Percentiles rank a stretch among this genome's conserved stretches.
Evolutionary conservation across 2,329 filamentous ascomycete species (phyloP).

Genomic region (Cytospora mali): DNA sequence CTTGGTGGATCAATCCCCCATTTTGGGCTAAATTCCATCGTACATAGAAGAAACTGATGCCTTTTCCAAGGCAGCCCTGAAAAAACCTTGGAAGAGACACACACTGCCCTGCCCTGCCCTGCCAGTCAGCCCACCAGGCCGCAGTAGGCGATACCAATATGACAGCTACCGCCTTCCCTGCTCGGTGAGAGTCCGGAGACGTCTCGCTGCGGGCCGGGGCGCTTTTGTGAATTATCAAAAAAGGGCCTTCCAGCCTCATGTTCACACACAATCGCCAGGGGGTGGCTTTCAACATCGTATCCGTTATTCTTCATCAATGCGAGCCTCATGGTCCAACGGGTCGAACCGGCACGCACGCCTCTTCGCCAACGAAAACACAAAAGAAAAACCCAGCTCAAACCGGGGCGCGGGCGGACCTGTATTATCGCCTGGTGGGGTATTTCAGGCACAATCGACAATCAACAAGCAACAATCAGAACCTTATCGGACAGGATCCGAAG

Average conservation of each 20-base stretch:
- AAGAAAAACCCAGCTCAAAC: background rate
- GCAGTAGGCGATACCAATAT: background rate
- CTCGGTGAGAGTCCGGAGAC: background rate
- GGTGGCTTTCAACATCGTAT: background rate
- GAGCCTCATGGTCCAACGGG: background rate
- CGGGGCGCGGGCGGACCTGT: background rate
- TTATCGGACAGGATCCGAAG: slow-evolving; percentile 25
- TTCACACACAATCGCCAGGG: background rate
- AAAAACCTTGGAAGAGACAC: background rate
- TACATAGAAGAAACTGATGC: background rate
- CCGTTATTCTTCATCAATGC: background rate
- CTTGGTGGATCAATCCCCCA: background rate
- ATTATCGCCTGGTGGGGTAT: slow-evolving; percentile 4
- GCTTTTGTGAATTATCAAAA: background rate
- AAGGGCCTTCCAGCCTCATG: background rate
- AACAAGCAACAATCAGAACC: slow-evolving; percentile 2
- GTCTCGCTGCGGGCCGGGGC: background rate
- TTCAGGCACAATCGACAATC: slow-evolving; percentile 3
- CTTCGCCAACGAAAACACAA: background rate
- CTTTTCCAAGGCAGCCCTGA: background rate
- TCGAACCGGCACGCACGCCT: background rate
- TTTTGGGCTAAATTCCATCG: background rate
- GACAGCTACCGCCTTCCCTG: background rate
- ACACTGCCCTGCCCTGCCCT: too few relatives aligned
- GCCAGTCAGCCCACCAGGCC: background rate